These are phyloP conservation scores for Tilletia walkeri DNA, from an alignment of 1,284 basidiomycete species.

Conservation along the genomic window DNA sequence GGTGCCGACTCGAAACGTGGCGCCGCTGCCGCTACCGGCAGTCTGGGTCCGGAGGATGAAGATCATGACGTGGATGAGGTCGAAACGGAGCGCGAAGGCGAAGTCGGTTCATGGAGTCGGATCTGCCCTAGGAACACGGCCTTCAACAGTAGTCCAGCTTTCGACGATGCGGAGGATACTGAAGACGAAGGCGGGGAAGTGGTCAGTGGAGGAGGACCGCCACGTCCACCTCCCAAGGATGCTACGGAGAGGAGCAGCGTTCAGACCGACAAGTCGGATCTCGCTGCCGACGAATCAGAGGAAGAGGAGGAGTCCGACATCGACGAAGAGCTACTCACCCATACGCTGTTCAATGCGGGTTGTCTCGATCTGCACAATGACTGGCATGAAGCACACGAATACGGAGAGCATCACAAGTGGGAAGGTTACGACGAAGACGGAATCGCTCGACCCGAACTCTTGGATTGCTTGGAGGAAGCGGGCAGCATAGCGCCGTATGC, in stretches of 20 bases:
- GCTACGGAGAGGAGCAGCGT: background rate
- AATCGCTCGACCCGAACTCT: constrained; percentile 1
- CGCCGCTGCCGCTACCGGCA: background rate
- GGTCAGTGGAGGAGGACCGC: background rate
- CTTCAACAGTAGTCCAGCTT: background rate
- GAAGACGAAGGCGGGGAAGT: constrained; percentile 4
- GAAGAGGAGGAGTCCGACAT: constrained; percentile 12
- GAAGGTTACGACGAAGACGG: constrained; percentile 16
- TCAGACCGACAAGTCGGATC: background rate
- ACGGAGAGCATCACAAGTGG: constrained; percentile 13
- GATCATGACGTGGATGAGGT: background rate
- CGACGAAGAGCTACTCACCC: constrained; percentile 28
- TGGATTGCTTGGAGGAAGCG: constrained; percentile 22
- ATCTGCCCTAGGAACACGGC: constrained; percentile 12
- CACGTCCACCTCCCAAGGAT: constrained; percentile 1
- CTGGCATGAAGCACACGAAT: constrained; percentile 28
- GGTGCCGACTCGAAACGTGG: background rate
- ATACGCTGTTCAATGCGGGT: constrained; percentile 48
- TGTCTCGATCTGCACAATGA: constrained; percentile 42
- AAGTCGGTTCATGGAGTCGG: background rate
- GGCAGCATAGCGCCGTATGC: constrained; percentile 8
- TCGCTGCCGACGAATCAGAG: background rate
- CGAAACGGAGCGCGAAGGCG: constrained; percentile 2
- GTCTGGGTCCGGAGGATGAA: background rate
- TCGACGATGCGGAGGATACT: background rate